Percentiles rank a stretch among this genome's conserved stretches.
phyloP scores from a whole-genome alignment of 139 green algal genomes.

The Coelastrella sp. region DNA sequence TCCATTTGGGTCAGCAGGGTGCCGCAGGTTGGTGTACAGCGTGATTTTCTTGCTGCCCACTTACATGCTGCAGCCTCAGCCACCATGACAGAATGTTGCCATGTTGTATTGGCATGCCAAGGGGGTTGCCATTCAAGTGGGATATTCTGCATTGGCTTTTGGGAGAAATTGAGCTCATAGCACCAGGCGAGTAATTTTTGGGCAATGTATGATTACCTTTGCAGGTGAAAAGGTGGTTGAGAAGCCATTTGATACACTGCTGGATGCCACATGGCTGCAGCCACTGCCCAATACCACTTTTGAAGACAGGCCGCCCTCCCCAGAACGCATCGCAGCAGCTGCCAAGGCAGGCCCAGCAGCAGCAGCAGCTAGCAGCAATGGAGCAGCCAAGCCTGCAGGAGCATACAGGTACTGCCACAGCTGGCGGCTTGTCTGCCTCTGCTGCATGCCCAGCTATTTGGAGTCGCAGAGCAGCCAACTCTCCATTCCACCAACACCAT shows the following conservation, averaged over 20 bases:
- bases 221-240: slow-evolving; percentile 49
- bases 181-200: too few relatives aligned
- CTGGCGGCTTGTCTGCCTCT: neutral
- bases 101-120: too few relatives aligned
- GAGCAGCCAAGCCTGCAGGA: slow-evolving; percentile 17
- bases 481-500: too few relatives aligned
- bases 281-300: slow-evolving; percentile 51
- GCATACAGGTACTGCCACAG: slow-evolving; percentile 44
- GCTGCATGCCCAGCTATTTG: neutral
- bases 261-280: slow-evolving; percentile 80
- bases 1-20: too few relatives aligned
- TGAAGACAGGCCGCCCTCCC: slow-evolving; percentile 76
- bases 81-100: too few relatives aligned
- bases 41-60: too few relatives aligned
- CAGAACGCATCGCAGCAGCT: slow-evolving; percentile 57
- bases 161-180: too few relatives aligned
- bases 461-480: neutral
- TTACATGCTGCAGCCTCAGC: too few relatives aligned
- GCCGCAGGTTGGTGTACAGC: too few relatives aligned
- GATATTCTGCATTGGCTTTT: too few relatives aligned
- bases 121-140: too few relatives aligned
- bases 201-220: neutral
- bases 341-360: slow-evolving; percentile 15
- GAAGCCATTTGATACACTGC: slow-evolving; percentile 72
- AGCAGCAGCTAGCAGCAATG: neutral